These are phyloP conservation scores for Malassezia arunalokei DNA, from an alignment of 1,284 basidiomycete genomes.

Conservation along the genomic window DNA sequence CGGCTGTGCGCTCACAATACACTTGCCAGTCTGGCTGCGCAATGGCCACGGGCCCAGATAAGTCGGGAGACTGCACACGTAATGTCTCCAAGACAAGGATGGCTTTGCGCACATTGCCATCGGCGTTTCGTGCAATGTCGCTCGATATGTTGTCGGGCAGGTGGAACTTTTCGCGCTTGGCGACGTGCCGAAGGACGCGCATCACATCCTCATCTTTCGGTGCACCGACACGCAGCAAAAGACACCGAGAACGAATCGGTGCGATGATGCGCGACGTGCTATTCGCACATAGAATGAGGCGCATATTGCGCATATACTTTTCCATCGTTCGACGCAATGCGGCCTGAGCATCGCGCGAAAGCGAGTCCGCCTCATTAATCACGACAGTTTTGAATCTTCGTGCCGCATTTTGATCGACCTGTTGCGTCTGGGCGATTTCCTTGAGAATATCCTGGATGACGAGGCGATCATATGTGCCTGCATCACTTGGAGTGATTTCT, in stretches of 20 bases:
- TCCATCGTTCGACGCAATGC: constrained; percentile 97
- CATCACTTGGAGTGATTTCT: constrained; percentile 94
- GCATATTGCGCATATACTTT: constrained; percentile 91
- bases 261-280: constrained; percentile 92
- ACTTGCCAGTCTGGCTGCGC: constrained; percentile 97
- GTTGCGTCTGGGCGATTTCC: constrained; percentile 97
- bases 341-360: constrained; percentile 90
- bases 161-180: constrained; percentile 67
- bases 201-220: constrained; percentile 73
- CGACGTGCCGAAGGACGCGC: constrained; percentile 63
- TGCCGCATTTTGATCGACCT: constrained; percentile 87
- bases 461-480: constrained; percentile 85
- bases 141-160: constrained; percentile 63
- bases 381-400: constrained; percentile 98
- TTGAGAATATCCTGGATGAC: constrained; percentile 95
- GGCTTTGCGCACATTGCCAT: constrained; percentile 87
- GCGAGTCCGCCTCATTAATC: constrained; percentile 91
- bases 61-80: constrained; percentile 56
- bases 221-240: constrained; percentile 83
- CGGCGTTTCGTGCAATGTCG: constrained; percentile 66
- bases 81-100: constrained; percentile 86
- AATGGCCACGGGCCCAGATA: constrained; percentile 57
- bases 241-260: constrained; percentile 86
- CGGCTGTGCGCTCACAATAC: constrained; percentile 89
- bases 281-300: constrained; percentile 94